A percentile compares a stretch with the other conserved stretches of the same genome.
These are phyloP conservation scores for Epichloe sylvatica DNA, from an alignment of 2,329 filamentous ascomycete species.

Conservation along the genomic window DNA sequence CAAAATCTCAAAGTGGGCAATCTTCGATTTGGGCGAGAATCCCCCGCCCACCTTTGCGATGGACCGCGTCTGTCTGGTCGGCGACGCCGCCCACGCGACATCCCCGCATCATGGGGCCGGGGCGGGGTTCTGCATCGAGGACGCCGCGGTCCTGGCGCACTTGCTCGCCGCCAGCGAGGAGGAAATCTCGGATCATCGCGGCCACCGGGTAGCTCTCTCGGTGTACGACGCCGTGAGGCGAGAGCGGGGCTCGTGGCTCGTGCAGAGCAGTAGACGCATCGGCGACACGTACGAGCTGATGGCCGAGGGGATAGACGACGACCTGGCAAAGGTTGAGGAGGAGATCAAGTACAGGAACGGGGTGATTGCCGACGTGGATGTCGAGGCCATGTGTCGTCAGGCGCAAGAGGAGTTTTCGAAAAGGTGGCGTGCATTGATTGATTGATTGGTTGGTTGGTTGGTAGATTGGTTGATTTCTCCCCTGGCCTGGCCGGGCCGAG, in stretches of 20 bases:
- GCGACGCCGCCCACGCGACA: slow-evolving; percentile 6
- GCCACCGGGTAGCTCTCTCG: neutral
- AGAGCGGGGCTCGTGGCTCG: slow-evolving; percentile 3
- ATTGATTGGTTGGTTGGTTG: neutral
- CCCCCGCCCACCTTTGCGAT: slow-evolving; percentile 3
- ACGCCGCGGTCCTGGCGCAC: slow-evolving; percentile 3
- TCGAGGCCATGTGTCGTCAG: neutral
- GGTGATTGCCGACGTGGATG: slow-evolving; percentile 5
- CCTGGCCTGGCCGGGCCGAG: no score
- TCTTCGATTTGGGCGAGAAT: slow-evolving; percentile 4
- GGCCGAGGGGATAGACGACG: slow-evolving; percentile 4
- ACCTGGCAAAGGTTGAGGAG: slow-evolving; percentile 4
- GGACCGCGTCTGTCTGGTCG: slow-evolving; percentile 4
- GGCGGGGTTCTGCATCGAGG: slow-evolving; percentile 4
- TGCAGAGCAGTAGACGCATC: slow-evolving; percentile 5
- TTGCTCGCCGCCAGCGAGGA: neutral
- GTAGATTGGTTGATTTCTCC: no score
- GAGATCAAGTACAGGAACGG: slow-evolving; percentile 4
- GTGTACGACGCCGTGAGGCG: neutral
- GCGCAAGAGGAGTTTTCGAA: neutral
- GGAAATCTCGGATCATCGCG: neutral
- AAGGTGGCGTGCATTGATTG: neutral
- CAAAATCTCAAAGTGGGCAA: slow-evolving; percentile 1
- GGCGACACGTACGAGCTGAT: slow-evolving; percentile 7
- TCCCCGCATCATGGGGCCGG: slow-evolving; percentile 5